phyloP scores from a whole-genome alignment of 2,329 filamentous ascomycete genomes.

The Ophiocordyceps camponoti-floridani region DNA sequence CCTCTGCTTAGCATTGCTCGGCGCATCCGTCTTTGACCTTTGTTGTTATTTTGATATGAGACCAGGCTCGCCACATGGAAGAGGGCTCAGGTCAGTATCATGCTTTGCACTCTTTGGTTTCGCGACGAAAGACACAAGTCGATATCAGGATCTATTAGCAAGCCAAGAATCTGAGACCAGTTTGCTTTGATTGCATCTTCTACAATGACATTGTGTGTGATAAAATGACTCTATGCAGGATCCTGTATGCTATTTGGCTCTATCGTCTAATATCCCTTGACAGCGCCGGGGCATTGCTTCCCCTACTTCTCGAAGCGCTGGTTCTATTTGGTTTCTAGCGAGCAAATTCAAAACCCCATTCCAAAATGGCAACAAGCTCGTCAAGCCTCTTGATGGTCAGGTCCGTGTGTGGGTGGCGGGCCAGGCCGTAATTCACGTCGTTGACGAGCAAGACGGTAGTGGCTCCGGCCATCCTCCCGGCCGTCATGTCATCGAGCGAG shows the following conservation, averaged over 20 bases:
- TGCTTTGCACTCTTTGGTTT: not conserved
- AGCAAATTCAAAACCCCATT: slow-evolving; percentile 41
- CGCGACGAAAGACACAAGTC: slow-evolving; percentile 2
- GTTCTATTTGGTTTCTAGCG: too few species aligned
- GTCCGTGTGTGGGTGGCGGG: slow-evolving; percentile 59
- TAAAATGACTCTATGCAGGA: too few species aligned
- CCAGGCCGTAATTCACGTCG: slow-evolving; percentile 56
- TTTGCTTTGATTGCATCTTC: not conserved
- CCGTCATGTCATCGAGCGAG: slow-evolving; percentile 83
- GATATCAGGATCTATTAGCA: slow-evolving; percentile 6
- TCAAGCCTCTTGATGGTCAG: slow-evolving; percentile 54
- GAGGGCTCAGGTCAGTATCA: not conserved
- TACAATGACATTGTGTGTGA: too few species aligned
- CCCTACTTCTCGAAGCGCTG: too few species aligned
- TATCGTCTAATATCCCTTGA: too few species aligned
- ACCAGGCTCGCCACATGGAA: slow-evolving; percentile 3
- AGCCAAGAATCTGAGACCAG: slow-evolving; percentile 2
- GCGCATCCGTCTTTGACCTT: slow-evolving; percentile 12
- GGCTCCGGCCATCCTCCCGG: slow-evolving; percentile 65
- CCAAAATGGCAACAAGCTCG: slow-evolving; percentile 58
- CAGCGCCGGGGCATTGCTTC: too few species aligned
- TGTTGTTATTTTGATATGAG: slow-evolving; percentile 1
- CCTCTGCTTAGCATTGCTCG: slow-evolving; percentile 13
- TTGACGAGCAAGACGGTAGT: slow-evolving; percentile 81
- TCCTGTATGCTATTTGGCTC: slow-evolving; percentile 4